Evolutionary conservation across 75 land plant genomes (phyloP).

Genomic region (Cupressus sempervirens): DNA sequence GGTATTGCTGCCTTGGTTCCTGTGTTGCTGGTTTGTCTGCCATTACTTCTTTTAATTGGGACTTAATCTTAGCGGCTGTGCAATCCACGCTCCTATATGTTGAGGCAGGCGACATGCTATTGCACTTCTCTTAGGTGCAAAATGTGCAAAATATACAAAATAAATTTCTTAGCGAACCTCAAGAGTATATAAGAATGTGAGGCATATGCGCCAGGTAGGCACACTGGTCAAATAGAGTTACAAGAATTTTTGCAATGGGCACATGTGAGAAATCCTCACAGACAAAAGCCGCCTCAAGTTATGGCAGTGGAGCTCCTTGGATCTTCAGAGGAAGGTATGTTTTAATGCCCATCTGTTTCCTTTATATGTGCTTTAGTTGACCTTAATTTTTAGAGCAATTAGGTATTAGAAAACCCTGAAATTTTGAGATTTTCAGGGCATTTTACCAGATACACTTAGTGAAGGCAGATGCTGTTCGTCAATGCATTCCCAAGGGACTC

Average conservation of each 20-base stretch:
- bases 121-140: too few relatives aligned
- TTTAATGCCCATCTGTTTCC: not conserved
- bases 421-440: constrained; percentile 48
- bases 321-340: constrained; percentile 69
- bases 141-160: too few relatives aligned
- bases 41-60: too few relatives aligned
- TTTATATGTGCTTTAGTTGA: not conserved
- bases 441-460: constrained; percentile 92
- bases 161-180: not conserved
- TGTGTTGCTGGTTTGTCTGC: too few relatives aligned
- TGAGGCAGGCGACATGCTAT: too few relatives aligned
- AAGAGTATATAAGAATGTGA: not conserved
- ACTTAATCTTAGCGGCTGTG: too few relatives aligned
- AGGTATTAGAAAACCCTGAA: too few relatives aligned
- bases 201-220: not conserved
- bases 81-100: too few relatives aligned
- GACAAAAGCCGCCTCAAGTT: constrained; percentile 20
- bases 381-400: not conserved
- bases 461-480: constrained; percentile 65
- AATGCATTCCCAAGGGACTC: constrained; percentile 73
- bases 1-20: too few relatives aligned
- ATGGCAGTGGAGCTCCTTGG: constrained; percentile 73
- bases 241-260: not conserved
- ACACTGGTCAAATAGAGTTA: not conserved
- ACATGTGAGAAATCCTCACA: not conserved